Evolutionary conservation across 306 rosid species (phyloP), one percentile per base, ranked within the genome.

Genomic region (Cucumis hystrix): DNA sequence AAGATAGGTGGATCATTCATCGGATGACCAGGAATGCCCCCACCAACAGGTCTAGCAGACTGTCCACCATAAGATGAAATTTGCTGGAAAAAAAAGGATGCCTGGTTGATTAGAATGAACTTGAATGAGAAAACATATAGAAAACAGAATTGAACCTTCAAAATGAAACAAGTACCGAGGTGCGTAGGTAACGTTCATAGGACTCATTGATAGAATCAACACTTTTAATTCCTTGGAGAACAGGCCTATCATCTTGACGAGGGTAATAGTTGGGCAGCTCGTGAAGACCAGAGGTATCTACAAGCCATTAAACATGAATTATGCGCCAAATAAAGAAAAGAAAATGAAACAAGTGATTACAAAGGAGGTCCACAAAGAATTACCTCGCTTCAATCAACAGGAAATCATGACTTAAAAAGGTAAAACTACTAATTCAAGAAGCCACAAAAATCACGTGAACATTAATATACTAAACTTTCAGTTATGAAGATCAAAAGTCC

Each of bases 201-300:
- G 98, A 92, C n/a, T 96, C 98, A 70, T 89, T 93, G 70, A 94
- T 92, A 82, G 98, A 89, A 79, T 92, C 98, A 0, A 97, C 88
- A 78, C 91, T 96, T 82, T 97, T 90, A 60, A 90, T 78, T 80
- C 85, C 93, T 40, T 83, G 97, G 56, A 87, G 78, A 63, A 96
- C 82, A 43, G 92, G 92, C 85, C 98, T 85, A 79, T 90, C 96
- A 74, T 89, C 96, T 23, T 87, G 96, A 56, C 80, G 95, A 74
- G 96, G 86, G 78, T 79, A 90, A 86, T 91, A 92, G 79, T 67
- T 37, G 33, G 96, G 86, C 86, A 92, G 67, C 79, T 92, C 93
- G 52, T 87, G 91, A 81, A 83, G 86, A 79, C 89, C 86, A 18
- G 88, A 80, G 77, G 85, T 80, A 82, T 92, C 98, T 95, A 82